phyloP scores from a whole-genome alignment of 257 asterid genomes.

The Capsicum chinense region DNA sequence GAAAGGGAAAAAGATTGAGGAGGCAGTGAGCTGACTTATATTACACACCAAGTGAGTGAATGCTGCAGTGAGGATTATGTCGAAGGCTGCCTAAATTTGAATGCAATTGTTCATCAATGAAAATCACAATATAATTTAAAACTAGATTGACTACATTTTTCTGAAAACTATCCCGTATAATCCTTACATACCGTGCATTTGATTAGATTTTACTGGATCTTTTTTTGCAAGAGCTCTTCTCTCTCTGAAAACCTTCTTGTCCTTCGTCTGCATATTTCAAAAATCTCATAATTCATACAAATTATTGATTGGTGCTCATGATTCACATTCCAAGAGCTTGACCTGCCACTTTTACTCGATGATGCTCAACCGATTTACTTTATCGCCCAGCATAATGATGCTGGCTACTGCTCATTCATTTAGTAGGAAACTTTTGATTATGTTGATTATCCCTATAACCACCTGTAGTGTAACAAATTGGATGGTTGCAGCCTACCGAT shows the following conservation, averaged over 20 bases:
- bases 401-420: not conserved
- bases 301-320: not conserved
- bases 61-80: not conserved
- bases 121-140: not conserved
- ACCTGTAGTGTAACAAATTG: not conserved
- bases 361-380: not conserved
- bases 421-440: not conserved
- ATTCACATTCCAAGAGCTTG: not conserved
- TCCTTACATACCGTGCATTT: not conserved
- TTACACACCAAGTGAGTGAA: no score
- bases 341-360: not conserved
- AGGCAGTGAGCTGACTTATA: not conserved
- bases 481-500: slow-evolving; percentile 41
- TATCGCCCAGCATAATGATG: not conserved
- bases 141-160: not conserved
- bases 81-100: not conserved
- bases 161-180: not conserved
- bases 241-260: not conserved
- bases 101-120: not conserved
- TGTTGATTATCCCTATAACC: not conserved
- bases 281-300: not conserved
- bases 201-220: not conserved
- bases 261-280: not conserved
- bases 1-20: not conserved
- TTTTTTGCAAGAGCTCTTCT: not conserved